phyloP scores from a whole-genome alignment of 768 basidiomycete genomes.

The Mycena metata region DNA sequence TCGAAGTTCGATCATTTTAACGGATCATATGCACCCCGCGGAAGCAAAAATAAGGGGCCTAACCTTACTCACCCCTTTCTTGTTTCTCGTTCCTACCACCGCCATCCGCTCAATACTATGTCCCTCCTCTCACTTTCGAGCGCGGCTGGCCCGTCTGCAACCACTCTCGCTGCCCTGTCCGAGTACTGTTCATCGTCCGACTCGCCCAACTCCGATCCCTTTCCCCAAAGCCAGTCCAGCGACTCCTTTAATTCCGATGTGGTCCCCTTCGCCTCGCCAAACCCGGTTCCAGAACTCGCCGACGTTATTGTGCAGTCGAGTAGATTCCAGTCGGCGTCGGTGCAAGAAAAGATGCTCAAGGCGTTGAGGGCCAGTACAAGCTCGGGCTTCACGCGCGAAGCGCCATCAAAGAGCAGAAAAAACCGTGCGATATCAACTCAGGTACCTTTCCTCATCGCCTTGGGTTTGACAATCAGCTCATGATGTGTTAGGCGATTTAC shows the following conservation, averaged over 20 bases:
- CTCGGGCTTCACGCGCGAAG: constrained; percentile 27
- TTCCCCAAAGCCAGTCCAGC: constrained; percentile 3
- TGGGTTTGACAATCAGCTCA: background rate
- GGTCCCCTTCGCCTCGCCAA: background rate
- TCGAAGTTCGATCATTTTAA: too few species aligned
- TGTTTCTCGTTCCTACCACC: constrained; percentile 5
- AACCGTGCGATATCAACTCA: constrained; percentile 16
- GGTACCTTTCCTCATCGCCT: background rate
- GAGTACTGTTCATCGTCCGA: constrained; percentile 30
- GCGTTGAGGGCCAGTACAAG: constrained; percentile 18
- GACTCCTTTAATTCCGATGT: constrained; percentile 11
- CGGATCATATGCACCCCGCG: constrained; percentile 16
- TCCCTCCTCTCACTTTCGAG: constrained; percentile 11
- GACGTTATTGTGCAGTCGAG: constrained; percentile 8
- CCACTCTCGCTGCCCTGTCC: constrained; percentile 25
- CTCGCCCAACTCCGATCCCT: constrained; percentile 9
- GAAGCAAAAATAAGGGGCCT: background rate
- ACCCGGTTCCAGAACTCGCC: constrained; percentile 10
- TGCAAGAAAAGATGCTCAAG: constrained; percentile 27
- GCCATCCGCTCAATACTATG: constrained; percentile 13
- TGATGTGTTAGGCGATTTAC: constrained; percentile 3
- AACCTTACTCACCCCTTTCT: background rate
- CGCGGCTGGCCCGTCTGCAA: constrained; percentile 26
- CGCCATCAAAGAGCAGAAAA: background rate
- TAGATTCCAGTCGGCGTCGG: constrained; percentile 23